phyloP scores from a whole-genome alignment of 1,284 basidiomycete genomes.

The Ganoderma sp. region DNA sequence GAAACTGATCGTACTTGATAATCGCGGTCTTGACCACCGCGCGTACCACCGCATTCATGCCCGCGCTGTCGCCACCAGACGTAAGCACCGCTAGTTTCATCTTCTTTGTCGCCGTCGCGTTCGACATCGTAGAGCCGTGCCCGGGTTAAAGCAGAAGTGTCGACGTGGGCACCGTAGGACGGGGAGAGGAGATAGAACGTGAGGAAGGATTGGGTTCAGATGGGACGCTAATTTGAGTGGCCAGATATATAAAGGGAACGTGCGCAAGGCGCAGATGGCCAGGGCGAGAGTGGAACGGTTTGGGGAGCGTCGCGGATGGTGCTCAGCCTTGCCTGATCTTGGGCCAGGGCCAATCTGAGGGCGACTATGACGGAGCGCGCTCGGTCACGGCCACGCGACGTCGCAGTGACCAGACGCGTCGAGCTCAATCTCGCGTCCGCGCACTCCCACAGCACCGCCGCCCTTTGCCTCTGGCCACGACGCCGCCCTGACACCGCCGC shows the following conservation, averaged over 20 bases:
- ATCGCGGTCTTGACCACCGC: constrained; percentile 91
- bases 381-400: constrained; percentile 12
- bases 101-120: constrained; percentile 20
- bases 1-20: constrained; percentile 64
- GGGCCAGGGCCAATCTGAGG: constrained; percentile 17
- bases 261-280: constrained; percentile 12
- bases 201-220: neutral
- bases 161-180: neutral
- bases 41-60: constrained; percentile 95
- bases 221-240: neutral
- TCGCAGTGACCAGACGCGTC: constrained; percentile 10
- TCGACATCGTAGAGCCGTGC: constrained; percentile 12
- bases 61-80: constrained; percentile 96
- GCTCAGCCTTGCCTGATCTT: constrained; percentile 12
- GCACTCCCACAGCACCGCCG: constrained; percentile 4
- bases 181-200: neutral
- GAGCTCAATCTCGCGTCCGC: constrained; percentile 11
- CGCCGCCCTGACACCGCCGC: neutral
- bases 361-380: constrained; percentile 6
- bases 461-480: constrained; percentile 8
- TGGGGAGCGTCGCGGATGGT: neutral
- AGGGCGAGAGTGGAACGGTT: constrained; percentile 18
- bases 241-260: constrained; percentile 12
- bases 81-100: constrained; percentile 94
- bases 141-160: neutral